Evolutionary conservation across 192 early-diverging fungal species (phyloP).

Genomic region (Coemansia sp.): DNA sequence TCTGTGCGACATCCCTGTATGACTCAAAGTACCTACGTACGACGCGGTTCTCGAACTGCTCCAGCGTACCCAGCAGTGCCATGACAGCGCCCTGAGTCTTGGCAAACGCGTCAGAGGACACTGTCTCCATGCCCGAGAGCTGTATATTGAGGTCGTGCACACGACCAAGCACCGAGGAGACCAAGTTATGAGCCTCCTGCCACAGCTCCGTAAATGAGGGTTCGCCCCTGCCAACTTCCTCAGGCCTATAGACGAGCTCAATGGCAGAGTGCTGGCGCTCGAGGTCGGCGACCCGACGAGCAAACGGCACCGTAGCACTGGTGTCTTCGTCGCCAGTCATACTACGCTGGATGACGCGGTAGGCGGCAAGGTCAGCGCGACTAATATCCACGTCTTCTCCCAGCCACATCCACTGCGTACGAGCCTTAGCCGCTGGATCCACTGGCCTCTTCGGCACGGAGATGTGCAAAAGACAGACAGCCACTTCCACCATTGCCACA

Average conservation of each 20-base stretch:
- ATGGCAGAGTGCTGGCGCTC: constrained; percentile 35
- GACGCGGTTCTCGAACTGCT: constrained; percentile 42
- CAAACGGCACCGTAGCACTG: constrained; percentile 20
- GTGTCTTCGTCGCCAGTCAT: constrained; percentile 62
- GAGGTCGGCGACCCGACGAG: constrained; percentile 6
- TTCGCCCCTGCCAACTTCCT: background rate
- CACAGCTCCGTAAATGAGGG: constrained; percentile 47
- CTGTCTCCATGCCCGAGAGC: background rate
- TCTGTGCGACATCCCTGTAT: constrained; percentile 49
- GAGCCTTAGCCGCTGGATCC: constrained; percentile 81
- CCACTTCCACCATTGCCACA: constrained; percentile 34
- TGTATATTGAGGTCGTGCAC: constrained; percentile 10
- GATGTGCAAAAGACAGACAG: constrained; percentile 61
- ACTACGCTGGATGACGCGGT: constrained; percentile 57
- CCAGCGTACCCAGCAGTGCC: constrained; percentile 32
- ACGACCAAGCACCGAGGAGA: constrained; percentile 18
- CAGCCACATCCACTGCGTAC: constrained; percentile 65
- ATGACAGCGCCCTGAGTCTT: constrained; percentile 5
- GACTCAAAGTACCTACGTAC: constrained; percentile 30
- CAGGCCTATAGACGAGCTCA: constrained; percentile 46
- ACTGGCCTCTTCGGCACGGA: constrained; percentile 80
- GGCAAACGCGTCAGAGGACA: background rate
- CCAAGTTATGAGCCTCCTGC: constrained; percentile 42
- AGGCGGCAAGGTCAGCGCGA: constrained; percentile 62
- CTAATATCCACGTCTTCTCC: constrained; percentile 55